Percentiles rank a stretch among this genome's conserved stretches.
Evolutionary conservation across 1,139 yeast species (phyloP).

Genomic region (Hemisphaericaspora subhashii): DNA sequence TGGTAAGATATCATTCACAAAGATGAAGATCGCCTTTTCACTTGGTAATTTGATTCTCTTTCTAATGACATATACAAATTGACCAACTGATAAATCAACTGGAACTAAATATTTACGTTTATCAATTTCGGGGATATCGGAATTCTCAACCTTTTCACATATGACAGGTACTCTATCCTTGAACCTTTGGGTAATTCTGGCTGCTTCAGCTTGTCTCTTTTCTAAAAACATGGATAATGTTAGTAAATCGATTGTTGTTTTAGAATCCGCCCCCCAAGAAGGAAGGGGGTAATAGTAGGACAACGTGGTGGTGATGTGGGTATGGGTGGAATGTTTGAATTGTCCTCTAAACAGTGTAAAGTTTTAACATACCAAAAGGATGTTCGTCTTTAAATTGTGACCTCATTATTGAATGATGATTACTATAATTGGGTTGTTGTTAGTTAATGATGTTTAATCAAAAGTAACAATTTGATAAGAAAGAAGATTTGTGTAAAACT

Average conservation of each 20-base stretch:
- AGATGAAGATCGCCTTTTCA: slow-evolving; percentile 96
- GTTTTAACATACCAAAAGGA: slow-evolving; percentile 66
- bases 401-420: slow-evolving; percentile 54
- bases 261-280: too few relatives aligned
- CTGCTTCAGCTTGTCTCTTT: slow-evolving; percentile 94
- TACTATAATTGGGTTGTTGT: background rate
- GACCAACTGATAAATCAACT: slow-evolving; percentile 94
- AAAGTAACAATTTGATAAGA: background rate
- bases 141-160: slow-evolving; percentile 96
- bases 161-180: slow-evolving; percentile 93
- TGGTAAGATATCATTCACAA: slow-evolving; percentile 93
- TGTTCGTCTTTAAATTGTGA: slow-evolving; percentile 93
- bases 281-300: background rate
- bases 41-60: slow-evolving; percentile 94
- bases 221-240: slow-evolving; percentile 41
- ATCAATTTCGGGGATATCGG: slow-evolving; percentile 94
- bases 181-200: slow-evolving; percentile 86
- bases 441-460: too few relatives aligned
- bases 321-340: too few relatives aligned
- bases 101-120: slow-evolving; percentile 97
- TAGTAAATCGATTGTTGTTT: slow-evolving; percentile 17
- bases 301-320: too few relatives aligned
- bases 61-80: slow-evolving; percentile 94
- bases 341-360: background rate
- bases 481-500: slow-evolving; percentile 1